Evolutionary conservation across 192 early-diverging fungal genomes (phyloP).

Genomic region (Gryganskiella cystojenkinii): DNA sequence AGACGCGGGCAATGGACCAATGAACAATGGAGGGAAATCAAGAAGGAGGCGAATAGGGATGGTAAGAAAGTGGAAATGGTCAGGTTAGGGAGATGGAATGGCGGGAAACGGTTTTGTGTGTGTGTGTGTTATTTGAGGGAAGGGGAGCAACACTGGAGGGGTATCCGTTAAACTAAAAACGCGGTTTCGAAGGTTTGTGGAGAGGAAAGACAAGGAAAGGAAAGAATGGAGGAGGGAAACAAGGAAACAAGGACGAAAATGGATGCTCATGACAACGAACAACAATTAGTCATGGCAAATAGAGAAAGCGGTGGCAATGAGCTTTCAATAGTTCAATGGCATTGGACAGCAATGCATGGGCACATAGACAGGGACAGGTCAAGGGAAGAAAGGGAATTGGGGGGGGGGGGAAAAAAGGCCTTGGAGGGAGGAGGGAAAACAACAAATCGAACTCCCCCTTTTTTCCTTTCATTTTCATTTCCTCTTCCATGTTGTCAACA

Average conservation of each 20-base stretch:
- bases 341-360: too few relatives aligned
- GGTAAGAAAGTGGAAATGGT: background rate
- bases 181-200: background rate
- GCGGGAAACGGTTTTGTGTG: background rate
- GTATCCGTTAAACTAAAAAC: too few relatives aligned
- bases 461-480: background rate
- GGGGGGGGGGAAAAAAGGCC: too few relatives aligned
- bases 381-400: too few relatives aligned
- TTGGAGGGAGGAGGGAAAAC: background rate
- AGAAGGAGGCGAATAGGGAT: background rate
- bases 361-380: too few relatives aligned
- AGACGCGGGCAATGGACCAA: background rate
- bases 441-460: background rate
- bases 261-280: too few relatives aligned
- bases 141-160: slow-evolving; percentile 7
- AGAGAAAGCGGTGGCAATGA: too few relatives aligned
- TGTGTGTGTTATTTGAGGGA: background rate
- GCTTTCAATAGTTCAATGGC: too few relatives aligned
- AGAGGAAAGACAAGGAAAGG: background rate
- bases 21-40: background rate
- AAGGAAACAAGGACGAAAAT: background rate
- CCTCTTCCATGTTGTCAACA: background rate
- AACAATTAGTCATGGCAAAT: too few relatives aligned
- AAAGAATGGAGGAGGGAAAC: background rate
- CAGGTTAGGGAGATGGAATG: background rate